These are phyloP conservation scores for Podila minutissima DNA, from an alignment of 192 early-diverging fungal species.

Conservation along the genomic window DNA sequence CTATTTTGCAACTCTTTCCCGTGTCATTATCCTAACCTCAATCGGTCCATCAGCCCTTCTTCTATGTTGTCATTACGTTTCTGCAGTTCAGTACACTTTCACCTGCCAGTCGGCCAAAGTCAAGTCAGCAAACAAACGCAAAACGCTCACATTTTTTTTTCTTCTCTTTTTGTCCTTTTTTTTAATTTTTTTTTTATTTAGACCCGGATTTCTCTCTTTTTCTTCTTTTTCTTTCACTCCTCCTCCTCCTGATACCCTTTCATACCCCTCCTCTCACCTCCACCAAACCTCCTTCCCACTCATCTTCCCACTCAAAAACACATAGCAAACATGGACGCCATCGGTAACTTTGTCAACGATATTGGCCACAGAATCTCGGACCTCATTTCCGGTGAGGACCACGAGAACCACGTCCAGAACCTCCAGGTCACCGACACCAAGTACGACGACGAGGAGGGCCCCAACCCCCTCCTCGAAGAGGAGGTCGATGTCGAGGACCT, in stretches of 20 bases:
- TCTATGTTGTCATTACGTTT: no score
- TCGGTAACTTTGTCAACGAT: conserved; percentile 16
- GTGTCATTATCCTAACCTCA: no score
- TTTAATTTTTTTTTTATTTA: no score
- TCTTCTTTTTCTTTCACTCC: background rate
- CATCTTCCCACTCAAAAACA: background rate
- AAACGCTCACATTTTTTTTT: background rate
- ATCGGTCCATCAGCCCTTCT: no score
- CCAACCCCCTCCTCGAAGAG: conserved; percentile 33
- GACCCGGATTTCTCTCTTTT: background rate
- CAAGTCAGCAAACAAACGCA: background rate
- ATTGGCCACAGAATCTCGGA: conserved; percentile 37
- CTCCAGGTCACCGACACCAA: background rate
- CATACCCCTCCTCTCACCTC: background rate
- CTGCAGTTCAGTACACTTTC: no score
- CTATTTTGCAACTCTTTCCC: no score
- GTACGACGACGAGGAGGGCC: conserved; percentile 2
- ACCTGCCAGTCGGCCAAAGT: no score
- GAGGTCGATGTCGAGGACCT: conserved; percentile 46
- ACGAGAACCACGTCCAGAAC: conserved; percentile 3
- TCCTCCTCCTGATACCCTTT: background rate
- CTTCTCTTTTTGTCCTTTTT: background rate
- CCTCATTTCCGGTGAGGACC: conserved; percentile 41
- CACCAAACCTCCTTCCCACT: background rate
- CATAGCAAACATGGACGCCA: conserved; percentile 14